Evolutionary conservation across 306 rosid species (phyloP).

Genomic region (Potentilla sterilis): DNA sequence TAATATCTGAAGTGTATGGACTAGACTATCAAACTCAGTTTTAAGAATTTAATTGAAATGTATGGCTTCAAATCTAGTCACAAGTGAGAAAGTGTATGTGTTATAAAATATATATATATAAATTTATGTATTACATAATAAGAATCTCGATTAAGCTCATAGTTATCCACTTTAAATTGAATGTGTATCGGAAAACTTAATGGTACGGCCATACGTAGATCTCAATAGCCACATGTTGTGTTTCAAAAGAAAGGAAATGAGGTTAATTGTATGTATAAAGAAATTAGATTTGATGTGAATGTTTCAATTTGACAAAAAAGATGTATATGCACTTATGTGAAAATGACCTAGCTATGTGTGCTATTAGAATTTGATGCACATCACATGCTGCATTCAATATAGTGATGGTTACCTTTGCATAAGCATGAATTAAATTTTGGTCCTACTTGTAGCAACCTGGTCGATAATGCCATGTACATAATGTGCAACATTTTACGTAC

Average conservation of each 20-base stretch:
- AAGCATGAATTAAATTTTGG: not conserved
- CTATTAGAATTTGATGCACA: not conserved
- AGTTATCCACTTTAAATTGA: not conserved
- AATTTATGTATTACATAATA: too few relatives aligned
- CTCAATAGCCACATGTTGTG: not conserved
- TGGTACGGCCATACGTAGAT: not conserved
- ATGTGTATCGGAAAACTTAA: not conserved
- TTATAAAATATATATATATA: too few relatives aligned
- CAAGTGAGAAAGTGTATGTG: too few relatives aligned
- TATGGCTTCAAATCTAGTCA: too few relatives aligned
- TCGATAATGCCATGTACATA: not conserved
- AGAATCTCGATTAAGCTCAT: too few relatives aligned
- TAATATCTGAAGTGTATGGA: too few relatives aligned
- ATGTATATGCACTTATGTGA: not conserved
- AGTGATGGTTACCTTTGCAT: not conserved
- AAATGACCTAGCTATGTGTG: not conserved
- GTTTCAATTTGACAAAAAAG: not conserved
- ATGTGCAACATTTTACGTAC: too few relatives aligned
- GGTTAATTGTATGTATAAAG: not conserved
- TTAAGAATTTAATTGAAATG: too few relatives aligned
- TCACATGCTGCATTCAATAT: constrained; percentile 1
- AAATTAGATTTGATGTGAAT: not conserved
- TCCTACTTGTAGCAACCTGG: constrained; percentile 10
- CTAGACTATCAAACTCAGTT: too few relatives aligned
- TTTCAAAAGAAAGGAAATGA: not conserved